phyloP scores from a whole-genome alignment of 495 filamentous ascomycete genomes.

The Trichoderma gamsii region DNA sequence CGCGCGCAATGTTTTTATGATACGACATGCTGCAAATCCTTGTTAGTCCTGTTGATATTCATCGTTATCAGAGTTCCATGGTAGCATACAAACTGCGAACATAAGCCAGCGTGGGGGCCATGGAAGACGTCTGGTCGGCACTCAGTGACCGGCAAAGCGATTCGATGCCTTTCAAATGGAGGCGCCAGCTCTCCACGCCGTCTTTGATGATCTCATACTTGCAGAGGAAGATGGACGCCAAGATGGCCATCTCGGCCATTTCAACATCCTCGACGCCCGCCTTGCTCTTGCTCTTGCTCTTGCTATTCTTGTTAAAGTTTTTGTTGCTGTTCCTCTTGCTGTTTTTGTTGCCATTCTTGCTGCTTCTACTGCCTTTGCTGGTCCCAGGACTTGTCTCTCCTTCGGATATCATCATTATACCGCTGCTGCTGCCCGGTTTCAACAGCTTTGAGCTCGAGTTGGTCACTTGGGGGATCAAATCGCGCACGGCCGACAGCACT shows the following conservation, averaged over 20 bases:
- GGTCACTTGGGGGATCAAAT: not conserved
- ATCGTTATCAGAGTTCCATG: too few species aligned
- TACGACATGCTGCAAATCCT: not conserved
- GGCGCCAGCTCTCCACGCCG: not conserved
- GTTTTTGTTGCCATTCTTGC: not conserved
- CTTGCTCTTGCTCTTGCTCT: not conserved
- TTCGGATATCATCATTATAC: not conserved
- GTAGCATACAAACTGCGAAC: not conserved
- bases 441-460: not conserved
- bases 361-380: not conserved
- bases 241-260: not conserved
- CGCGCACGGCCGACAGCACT: not conserved
- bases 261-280: not conserved
- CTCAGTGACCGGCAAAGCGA: not conserved
- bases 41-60: not conserved
- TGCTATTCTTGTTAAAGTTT: not conserved
- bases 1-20: slow-evolving; percentile 11
- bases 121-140: not conserved
- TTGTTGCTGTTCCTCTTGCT: not conserved
- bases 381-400: not conserved
- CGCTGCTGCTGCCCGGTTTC: not conserved
- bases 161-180: not conserved
- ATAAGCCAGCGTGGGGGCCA: not conserved
- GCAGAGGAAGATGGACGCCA: slow-evolving; percentile 9
- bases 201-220: slow-evolving; percentile 11